phyloP scores from a whole-genome alignment of 257 asterid genomes.

The Gynochthodes officinalis region DNA sequence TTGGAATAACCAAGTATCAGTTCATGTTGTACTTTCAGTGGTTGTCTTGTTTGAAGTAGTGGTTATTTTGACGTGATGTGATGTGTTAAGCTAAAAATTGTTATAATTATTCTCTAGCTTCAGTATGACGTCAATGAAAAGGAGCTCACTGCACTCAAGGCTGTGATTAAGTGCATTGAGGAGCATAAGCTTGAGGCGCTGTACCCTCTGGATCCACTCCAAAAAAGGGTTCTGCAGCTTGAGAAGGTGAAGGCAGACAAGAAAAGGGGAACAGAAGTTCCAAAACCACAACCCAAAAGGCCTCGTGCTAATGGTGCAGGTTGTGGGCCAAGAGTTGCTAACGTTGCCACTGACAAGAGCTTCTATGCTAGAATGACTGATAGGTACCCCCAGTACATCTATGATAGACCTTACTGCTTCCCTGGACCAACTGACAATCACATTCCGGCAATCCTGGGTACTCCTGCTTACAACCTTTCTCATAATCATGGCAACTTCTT shows the following conservation, averaged over 20 bases:
- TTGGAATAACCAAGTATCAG: not conserved
- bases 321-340: slow-evolving; percentile 56
- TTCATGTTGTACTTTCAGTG: not conserved
- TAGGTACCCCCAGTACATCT: slow-evolving; percentile 79
- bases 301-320: slow-evolving; percentile 80
- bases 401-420: slow-evolving; percentile 73
- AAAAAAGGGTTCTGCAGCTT: slow-evolving; percentile 67
- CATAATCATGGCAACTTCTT: slow-evolving; percentile 86
- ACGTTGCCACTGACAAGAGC: slow-evolving; percentile 58
- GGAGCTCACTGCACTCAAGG: slow-evolving; percentile 86
- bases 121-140: slow-evolving; percentile 83
- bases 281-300: slow-evolving; percentile 91
- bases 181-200: slow-evolving; percentile 80
- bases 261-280: slow-evolving; percentile 90
- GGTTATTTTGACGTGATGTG: not conserved
- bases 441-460: slow-evolving; percentile 49
- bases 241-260: slow-evolving; percentile 96
- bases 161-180: slow-evolving; percentile 86
- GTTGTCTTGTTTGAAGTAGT: not conserved
- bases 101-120: slow-evolving; percentile 9
- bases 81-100: not conserved
- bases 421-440: slow-evolving; percentile 60
- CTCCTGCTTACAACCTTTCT: slow-evolving; percentile 56
- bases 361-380: slow-evolving; percentile 55
- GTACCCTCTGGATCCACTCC: slow-evolving; percentile 79